Evolutionary conservation across 352 stramenopile species (phyloP).

Genomic region (Pythium aquatile): DNA sequence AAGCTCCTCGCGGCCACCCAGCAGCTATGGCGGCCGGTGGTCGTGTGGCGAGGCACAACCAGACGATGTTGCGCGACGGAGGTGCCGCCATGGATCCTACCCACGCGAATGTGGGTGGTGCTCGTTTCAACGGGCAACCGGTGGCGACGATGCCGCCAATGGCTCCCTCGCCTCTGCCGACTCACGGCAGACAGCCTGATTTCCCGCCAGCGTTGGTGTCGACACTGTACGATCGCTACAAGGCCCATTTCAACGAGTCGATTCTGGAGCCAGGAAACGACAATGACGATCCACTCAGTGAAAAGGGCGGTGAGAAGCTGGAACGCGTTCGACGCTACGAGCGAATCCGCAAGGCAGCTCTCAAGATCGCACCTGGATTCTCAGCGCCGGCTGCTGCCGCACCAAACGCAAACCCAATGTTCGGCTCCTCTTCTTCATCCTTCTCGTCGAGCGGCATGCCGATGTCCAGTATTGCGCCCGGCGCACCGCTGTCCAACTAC

Average conservation of each 20-base stretch:
- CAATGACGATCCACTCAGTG: constrained; percentile 75
- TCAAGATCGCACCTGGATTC: constrained; percentile 69
- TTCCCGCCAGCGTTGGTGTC: constrained; percentile 57
- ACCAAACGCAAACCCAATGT: not conserved
- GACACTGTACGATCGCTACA: constrained; percentile 65
- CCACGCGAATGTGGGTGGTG: not conserved
- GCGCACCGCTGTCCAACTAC: constrained; percentile 7
- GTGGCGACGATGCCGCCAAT: not conserved
- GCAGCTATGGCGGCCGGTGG: not conserved
- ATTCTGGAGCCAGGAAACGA: constrained; percentile 65
- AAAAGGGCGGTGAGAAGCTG: constrained; percentile 65
- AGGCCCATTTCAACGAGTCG: constrained; percentile 67
- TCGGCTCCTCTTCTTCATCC: not conserved
- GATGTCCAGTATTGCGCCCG: constrained; percentile 2
- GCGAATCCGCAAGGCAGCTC: constrained; percentile 47
- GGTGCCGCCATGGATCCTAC: not conserved
- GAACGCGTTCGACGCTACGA: constrained; percentile 66
- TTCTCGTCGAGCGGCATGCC: not conserved
- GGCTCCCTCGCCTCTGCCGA: constrained; percentile 24
- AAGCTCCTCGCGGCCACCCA: not conserved
- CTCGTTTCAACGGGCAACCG: not conserved
- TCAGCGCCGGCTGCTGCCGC: constrained; percentile 19
- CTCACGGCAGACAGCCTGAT: constrained; percentile 45
- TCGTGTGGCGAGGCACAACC: not conserved
- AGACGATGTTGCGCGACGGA: not conserved